Percentiles rank a stretch among this genome's conserved stretches.
phyloP scores from a whole-genome alignment of 2,329 filamentous ascomycete species.

The Stagonosporopsis cucurbitacearum region DNA sequence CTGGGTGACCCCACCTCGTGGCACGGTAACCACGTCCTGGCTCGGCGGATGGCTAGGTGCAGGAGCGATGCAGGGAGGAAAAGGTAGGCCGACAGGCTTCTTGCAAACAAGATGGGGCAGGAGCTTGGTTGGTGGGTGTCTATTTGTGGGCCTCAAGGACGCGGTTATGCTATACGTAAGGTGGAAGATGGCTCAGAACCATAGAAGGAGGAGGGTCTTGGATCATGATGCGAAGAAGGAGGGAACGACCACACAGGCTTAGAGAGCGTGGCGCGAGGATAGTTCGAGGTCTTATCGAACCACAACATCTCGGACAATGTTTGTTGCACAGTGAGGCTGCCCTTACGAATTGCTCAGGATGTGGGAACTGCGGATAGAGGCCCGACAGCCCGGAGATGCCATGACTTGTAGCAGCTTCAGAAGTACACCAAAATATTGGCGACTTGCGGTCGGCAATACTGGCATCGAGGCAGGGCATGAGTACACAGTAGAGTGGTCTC shows the following conservation, averaged over 20 bases:
- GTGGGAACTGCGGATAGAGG: no score
- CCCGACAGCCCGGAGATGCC: no score
- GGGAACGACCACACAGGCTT: neutral
- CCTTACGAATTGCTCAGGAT: no score
- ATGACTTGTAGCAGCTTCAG: no score
- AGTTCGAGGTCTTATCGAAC: neutral
- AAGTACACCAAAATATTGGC: no score
- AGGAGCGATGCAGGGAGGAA: constrained; percentile 26
- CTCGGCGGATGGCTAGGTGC: constrained; percentile 29
- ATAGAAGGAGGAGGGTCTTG: constrained; percentile 54
- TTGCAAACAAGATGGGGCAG: constrained; percentile 87
- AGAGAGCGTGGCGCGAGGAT: neutral
- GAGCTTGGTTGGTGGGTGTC: constrained; percentile 84
- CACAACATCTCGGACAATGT: no score
- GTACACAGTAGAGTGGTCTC: neutral
- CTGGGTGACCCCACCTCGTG: constrained; percentile 62
- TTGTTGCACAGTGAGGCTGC: no score
- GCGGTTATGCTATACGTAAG: constrained; percentile 65
- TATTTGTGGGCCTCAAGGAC: constrained; percentile 85
- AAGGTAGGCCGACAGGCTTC: constrained; percentile 63
- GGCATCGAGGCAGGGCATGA: no score
- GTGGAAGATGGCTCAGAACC: constrained; percentile 59
- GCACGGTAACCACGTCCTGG: constrained; percentile 25
- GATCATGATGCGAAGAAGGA: constrained; percentile 44
- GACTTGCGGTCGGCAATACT: no score